Evolutionary conservation across 108 stramenopile genomes (phyloP).

Genomic region (Nitzschia sp.): DNA sequence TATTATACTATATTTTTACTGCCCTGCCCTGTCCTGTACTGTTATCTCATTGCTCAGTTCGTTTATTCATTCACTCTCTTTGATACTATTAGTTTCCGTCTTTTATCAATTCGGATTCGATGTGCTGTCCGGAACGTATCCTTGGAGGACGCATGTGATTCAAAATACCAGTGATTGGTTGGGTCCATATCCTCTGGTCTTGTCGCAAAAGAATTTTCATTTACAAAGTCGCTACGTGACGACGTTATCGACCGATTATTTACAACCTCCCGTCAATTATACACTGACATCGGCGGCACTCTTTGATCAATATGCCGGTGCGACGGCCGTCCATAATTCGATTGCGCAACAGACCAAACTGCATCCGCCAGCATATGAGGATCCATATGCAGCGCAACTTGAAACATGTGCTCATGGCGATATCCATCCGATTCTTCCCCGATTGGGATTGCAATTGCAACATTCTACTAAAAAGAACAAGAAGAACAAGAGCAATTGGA

Average conservation of each 20-base stretch:
- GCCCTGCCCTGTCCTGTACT: too few species aligned
- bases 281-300: not conserved
- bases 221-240: slow-evolving; percentile 10
- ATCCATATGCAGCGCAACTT: slow-evolving; percentile 9
- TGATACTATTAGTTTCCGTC: slow-evolving; percentile 5
- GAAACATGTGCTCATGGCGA: slow-evolving; percentile 20
- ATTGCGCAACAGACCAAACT: not conserved
- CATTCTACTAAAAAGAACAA: not conserved
- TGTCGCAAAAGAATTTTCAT: slow-evolving; percentile 4
- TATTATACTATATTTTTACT: too few species aligned
- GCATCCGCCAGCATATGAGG: slow-evolving; percentile 5
- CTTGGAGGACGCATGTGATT: slow-evolving; percentile 5
- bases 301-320: slow-evolving; percentile 18
- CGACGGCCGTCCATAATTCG: slow-evolving; percentile 13
- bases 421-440: slow-evolving; percentile 19
- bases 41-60: too few species aligned
- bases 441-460: not conserved
- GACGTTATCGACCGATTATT: slow-evolving; percentile 17
- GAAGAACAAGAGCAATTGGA: not conserved
- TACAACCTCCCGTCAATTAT: slow-evolving; percentile 7
- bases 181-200: slow-evolving; percentile 29
- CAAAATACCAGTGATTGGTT: slow-evolving; percentile 32
- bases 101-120: slow-evolving; percentile 35
- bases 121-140: slow-evolving; percentile 22
- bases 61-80: not conserved